Base-by-base conservation (phyloP, 495 filamentous ascomycete species). In the Penicillium ucsense region DNA sequence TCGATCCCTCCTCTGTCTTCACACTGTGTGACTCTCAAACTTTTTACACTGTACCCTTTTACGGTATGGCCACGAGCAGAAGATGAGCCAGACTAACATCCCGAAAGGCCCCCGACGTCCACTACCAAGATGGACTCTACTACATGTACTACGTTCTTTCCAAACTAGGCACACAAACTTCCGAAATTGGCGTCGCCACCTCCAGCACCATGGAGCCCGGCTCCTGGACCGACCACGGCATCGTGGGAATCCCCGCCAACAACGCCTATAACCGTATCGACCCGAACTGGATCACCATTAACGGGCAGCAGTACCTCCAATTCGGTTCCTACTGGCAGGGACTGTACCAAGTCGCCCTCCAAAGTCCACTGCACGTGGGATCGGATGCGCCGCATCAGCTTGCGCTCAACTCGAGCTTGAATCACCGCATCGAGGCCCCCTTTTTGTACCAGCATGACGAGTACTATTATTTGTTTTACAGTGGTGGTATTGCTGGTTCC, bases 251-350 rank as follows among this genome's bases (percentile, higher is more conserved):
- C 38, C 43, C 58, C 3, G 79, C 76, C 6, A 61, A 63, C 31
- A 34, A 66, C 2, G 61, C 58, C 43, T 86, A 82, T 68, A 88
- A 88, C 56, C 77, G 82, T 34, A 89, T 89, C 50, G 85, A 89
- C 56, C 63, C 73, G 3, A 84, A 84, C 62, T 69, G 84, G 34
- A 64, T 85, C 54, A 66, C 54, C 9, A 60, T 67, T 8, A 65
- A 60, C 32, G 68, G 66, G 43, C 59, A 59, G 5, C 70, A 76
- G 41, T 75, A 75, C 49, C 68, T 89, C 35, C 79, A 72, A 46
- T 89, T 82, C 38, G 85, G 85, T 11, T 78, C 73, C 29, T 89
- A 83, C 70, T 89, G 84, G 84, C 60, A 71, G 6, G 80, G 81
- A 47, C 68, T 86, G 43, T 80, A 75, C 66, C 82, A 85, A 58